A percentile compares a stretch with the other conserved stretches of the same genome.
These are phyloP conservation scores for Puccinia triticina DNA, from an alignment of 1,284 basidiomycete genomes.

Conservation along the genomic window DNA sequence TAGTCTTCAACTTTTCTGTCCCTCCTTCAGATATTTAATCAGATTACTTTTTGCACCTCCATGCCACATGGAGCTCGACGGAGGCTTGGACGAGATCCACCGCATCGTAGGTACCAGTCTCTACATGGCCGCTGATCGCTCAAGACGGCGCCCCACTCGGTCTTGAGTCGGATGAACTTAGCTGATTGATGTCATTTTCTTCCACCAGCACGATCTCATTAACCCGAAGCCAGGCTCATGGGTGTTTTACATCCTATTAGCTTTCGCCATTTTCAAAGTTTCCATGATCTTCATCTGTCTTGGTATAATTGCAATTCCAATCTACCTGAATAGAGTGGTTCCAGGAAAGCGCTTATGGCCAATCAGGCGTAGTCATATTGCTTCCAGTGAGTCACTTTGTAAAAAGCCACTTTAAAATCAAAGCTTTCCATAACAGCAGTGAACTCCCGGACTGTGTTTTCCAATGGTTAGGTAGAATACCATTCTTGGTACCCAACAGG, in stretches of 20 bases:
- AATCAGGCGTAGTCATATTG: background rate
- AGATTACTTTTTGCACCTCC: too few species aligned
- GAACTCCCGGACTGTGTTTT: background rate
- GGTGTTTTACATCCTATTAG: background rate
- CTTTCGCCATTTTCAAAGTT: background rate
- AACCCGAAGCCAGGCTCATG: background rate
- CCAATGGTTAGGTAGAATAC: background rate
- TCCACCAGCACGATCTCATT: background rate
- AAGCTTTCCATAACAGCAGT: background rate
- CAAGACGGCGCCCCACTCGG: too few species aligned
- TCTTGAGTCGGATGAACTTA: too few species aligned
- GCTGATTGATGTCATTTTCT: too few species aligned
- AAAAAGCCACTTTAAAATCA: background rate
- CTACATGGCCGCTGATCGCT: too few species aligned
- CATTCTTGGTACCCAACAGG: slow-evolving; percentile 10
- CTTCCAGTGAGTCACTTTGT: background rate
- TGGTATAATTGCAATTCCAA: background rate
- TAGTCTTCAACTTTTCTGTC: too few species aligned
- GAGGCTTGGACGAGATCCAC: too few species aligned
- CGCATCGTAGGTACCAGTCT: too few species aligned
- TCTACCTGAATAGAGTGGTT: background rate
- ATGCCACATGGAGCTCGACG: too few species aligned
- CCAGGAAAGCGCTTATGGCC: background rate
- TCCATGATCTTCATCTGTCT: background rate
- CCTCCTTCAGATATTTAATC: too few species aligned